Evolutionary conservation across 2,329 filamentous ascomycete species (phyloP).

Genomic region (Aspergillus brasiliensis): DNA sequence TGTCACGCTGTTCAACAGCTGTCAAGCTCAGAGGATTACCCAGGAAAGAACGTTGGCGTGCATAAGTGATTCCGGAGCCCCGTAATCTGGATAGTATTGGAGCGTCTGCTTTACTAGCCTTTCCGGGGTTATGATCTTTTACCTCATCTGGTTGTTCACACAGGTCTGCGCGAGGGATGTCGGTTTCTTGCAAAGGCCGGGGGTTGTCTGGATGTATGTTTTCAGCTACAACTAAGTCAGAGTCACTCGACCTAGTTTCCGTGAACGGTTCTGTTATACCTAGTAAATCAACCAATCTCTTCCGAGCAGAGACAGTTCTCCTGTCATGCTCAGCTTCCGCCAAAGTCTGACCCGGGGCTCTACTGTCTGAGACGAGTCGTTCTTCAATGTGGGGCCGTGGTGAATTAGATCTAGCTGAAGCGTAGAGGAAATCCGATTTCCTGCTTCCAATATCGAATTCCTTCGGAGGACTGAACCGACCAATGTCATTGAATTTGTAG

Average conservation of each 20-base stretch:
- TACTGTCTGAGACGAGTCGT: neutral
- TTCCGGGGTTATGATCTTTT: neutral
- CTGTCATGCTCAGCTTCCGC: neutral
- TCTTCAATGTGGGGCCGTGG: neutral
- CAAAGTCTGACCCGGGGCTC: neutral
- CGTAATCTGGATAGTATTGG: slow-evolving; percentile 26
- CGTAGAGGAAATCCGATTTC: neutral
- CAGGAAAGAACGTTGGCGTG: slow-evolving; percentile 61
- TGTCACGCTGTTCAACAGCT: slow-evolving; percentile 13
- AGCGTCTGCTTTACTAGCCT: slow-evolving; percentile 13
- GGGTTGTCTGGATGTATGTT: neutral
- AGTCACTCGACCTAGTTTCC: neutral
- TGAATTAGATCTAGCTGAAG: neutral
- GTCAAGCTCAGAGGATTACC: slow-evolving; percentile 46
- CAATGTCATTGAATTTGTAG: neutral
- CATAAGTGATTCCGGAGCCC: slow-evolving; percentile 59
- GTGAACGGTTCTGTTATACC: slow-evolving; percentile 18
- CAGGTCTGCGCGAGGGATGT: neutral
- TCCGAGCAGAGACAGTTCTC: slow-evolving; percentile 24
- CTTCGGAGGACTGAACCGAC: neutral
- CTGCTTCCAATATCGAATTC: neutral
- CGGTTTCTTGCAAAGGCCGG: neutral
- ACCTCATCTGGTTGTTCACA: neutral
- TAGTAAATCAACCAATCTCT: slow-evolving; percentile 40
- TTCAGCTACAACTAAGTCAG: neutral